Conservation (phyloP, 2,329 filamentous ascomycete genomes). For the Pestalotiopsis sp. region DNA sequence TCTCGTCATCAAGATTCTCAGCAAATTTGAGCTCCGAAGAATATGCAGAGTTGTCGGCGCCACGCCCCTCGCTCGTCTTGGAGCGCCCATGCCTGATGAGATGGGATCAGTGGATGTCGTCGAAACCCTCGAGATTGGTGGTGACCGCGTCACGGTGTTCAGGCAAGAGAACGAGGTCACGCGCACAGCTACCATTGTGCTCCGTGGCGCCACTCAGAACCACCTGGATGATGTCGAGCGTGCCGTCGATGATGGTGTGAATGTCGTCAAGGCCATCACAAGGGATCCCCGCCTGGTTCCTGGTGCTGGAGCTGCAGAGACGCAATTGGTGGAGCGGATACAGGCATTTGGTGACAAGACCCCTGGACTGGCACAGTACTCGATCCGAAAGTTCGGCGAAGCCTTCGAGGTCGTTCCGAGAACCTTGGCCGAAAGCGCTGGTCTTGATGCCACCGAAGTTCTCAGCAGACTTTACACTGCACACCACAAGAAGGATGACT, state of each 20-base stretch:
- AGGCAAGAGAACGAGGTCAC: slow-evolving; percentile 93
- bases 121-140: slow-evolving; percentile 96
- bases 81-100: slow-evolving; percentile 99
- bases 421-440: slow-evolving; percentile 91
- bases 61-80: slow-evolving; percentile 91
- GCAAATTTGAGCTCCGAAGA: slow-evolving; percentile 95
- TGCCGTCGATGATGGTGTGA: slow-evolving; percentile 96
- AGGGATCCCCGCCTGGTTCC: slow-evolving; percentile 89
- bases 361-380: slow-evolving; percentile 89
- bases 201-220: slow-evolving; percentile 96
- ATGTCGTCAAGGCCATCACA: slow-evolving; percentile 97
- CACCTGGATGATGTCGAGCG: slow-evolving; percentile 96
- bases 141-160: slow-evolving; percentile 97
- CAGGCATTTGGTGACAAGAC: slow-evolving; percentile 90
- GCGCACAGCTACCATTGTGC: slow-evolving; percentile 89
- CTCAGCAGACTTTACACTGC: slow-evolving; percentile 90
- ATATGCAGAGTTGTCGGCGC: slow-evolving; percentile 96
- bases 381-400: slow-evolving; percentile 96
- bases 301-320: slow-evolving; percentile 91
- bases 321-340: slow-evolving; percentile 91
- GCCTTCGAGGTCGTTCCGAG: slow-evolving; percentile 97
- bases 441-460: slow-evolving; percentile 95
- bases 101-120: slow-evolving; percentile 95
- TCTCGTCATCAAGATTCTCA: slow-evolving; percentile 93
- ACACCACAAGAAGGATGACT: slow-evolving; percentile 85